phyloP scores from a whole-genome alignment of 306 rosid species.

The Gastrolobium bilobum region DNA sequence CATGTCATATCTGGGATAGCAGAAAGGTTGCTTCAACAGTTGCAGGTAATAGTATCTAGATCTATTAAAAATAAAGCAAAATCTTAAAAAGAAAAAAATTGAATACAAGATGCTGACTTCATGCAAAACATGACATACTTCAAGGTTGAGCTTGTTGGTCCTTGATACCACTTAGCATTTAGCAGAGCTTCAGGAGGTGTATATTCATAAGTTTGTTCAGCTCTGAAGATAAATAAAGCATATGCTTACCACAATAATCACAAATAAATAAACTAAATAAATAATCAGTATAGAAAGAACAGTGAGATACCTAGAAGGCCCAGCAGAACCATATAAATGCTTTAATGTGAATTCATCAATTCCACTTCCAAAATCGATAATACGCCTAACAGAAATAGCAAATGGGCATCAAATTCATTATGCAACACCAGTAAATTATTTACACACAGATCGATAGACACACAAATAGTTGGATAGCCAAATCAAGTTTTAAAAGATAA shows the following conservation, averaged over 20 bases:
- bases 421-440: conserved; percentile 23
- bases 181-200: conserved; percentile 94
- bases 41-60: conserved; percentile 36
- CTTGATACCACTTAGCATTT: conserved; percentile 84
- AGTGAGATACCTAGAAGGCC: conserved; percentile 85
- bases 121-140: conserved; percentile 67
- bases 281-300: conserved; percentile 29
- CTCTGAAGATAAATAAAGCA: conserved; percentile 60
- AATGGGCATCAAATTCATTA: conserved; percentile 38
- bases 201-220: conserved; percentile 91
- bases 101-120: conserved; percentile 40
- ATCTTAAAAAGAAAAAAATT: background rate
- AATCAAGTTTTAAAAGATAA: conserved; percentile 40
- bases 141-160: conserved; percentile 70
- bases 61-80: conserved; percentile 35
- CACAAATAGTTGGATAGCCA: conserved; percentile 31
- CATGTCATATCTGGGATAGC: conserved; percentile 84
- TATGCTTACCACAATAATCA: conserved; percentile 36
- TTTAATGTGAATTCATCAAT: conserved; percentile 85
- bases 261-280: conserved; percentile 16
- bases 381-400: conserved; percentile 54
- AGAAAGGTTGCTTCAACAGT: conserved; percentile 39
- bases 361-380: conserved; percentile 96
- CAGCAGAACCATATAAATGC: conserved; percentile 84
- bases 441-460: background rate